Evolutionary conservation across 345 rosid genomes (phyloP), one percentile per base, ranked within the genome.

Genomic region (Moringa oleifera): DNA sequence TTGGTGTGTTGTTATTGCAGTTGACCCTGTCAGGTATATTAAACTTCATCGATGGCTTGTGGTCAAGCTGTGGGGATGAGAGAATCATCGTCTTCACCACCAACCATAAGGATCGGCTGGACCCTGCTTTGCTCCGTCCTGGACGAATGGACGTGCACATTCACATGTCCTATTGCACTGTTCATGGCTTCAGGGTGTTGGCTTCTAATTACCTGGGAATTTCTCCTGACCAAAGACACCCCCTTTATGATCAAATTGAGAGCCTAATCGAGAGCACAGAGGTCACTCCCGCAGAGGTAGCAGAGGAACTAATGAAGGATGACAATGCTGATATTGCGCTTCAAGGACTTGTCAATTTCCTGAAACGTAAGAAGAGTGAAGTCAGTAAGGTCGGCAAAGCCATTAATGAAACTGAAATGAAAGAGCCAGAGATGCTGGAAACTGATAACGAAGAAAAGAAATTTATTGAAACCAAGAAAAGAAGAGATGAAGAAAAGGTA

Each of bases 71-170:
- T 2, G 78, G 78, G 0, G 78, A 74, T 15, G 78, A 74, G 65
- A 55, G 78, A 25, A 69, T 74, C 71, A 65, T 74, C 2, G 74
- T 74, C 52, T 74, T 74, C 65, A 74, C 78, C 0, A 74, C 71
- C 7, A 74, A 74, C 15, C 78, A 74, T 15, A 74, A 74, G 33
- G 74, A 74, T 0, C 17, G 71, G 28, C 74, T 74, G 12, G 74
- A 74, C 55, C 78, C 71, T 28, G 78, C 78, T 2, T 3, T 74
- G 62, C 9, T 74, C 20, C 78, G 78, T 51, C 78, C 78, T 19
- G 78, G 78, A 23, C 55, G 78, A 18, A 79, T 79, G 83, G 83
- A 79, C 65, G 19, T 72, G 71, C 86, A 82, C 57, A 74, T 82
- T 19, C 58, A 70, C 24, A 53, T 82, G 78, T 72, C 83, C 0